Evolutionary conservation across 208 protist species (phyloP).

Genomic region (Trypanosoma grayi): DNA sequence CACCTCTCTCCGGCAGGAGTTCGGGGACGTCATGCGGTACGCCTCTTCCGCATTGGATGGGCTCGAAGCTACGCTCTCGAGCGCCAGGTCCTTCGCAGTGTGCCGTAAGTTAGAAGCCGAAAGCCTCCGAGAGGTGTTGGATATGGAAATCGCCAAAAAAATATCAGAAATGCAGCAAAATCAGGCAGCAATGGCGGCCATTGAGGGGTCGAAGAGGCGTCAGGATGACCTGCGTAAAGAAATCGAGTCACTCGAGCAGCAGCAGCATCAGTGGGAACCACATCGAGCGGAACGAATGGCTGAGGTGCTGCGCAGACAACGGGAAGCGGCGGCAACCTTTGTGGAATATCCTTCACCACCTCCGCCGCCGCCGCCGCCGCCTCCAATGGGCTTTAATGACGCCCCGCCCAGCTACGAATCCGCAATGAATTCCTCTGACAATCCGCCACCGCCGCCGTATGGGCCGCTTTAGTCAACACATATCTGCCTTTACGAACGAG

Average conservation of each 20-base stretch:
- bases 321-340: conserved; percentile 11
- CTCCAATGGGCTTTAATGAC: conserved; percentile 1
- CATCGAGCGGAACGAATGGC: conserved; percentile 16
- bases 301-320: conserved; percentile 17
- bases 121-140: conserved; percentile 49
- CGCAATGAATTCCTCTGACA: conserved; percentile 13
- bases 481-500: neutral
- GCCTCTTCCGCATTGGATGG: conserved; percentile 43
- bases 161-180: conserved; percentile 56
- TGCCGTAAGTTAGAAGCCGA: conserved; percentile 60
- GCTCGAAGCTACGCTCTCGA: conserved; percentile 45
- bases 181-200: conserved; percentile 25
- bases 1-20: conserved; percentile 47
- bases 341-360: conserved; percentile 1
- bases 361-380: conserved; percentile 1
- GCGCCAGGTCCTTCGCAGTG: conserved; percentile 59
- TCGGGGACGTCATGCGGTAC: conserved; percentile 41
- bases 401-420: conserved; percentile 31
- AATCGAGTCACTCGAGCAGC: conserved; percentile 11
- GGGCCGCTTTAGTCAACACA: neutral
- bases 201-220: conserved; percentile 42
- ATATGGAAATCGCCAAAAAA: conserved; percentile 74
- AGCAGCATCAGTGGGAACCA: conserved; percentile 17
- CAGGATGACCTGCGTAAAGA: conserved; percentile 23
- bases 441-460: conserved; percentile 4